Conservation (phyloP, 1,139 yeast genomes). For the Zygoascus meyerae region DNA sequence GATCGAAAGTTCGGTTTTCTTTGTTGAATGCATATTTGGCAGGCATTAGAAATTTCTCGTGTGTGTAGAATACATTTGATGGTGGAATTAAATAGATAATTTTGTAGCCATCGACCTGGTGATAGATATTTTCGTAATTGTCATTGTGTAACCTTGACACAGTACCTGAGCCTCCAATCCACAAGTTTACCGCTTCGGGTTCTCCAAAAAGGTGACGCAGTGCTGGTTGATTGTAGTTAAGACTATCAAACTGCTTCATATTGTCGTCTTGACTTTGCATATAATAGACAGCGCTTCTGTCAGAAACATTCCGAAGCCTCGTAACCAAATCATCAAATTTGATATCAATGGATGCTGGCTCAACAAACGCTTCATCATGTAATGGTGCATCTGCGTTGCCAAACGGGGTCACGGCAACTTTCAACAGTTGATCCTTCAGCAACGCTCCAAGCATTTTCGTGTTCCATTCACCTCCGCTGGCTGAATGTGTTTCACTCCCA, state of each 20-base stretch:
- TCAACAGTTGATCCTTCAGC: too few species aligned
- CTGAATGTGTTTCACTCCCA: too few species aligned
- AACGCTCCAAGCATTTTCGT: too few species aligned
- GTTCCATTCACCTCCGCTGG: too few species aligned
- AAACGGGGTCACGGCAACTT: slow-evolving; percentile 35
- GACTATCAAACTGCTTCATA: slow-evolving; percentile 26
- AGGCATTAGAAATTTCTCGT: slow-evolving; percentile 26
- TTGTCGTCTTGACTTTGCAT: slow-evolving; percentile 38
- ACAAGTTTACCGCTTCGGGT: slow-evolving; percentile 36
- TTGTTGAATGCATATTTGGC: slow-evolving; percentile 24
- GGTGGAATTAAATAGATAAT: slow-evolving; percentile 36
- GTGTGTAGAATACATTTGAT: slow-evolving; percentile 27
- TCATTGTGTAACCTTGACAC: slow-evolving; percentile 38
- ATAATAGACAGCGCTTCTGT: slow-evolving; percentile 25
- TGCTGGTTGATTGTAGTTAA: slow-evolving; percentile 21
- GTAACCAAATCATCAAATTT: slow-evolving; percentile 26
- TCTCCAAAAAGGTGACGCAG: slow-evolving; percentile 29
- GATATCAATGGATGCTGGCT: slow-evolving; percentile 29
- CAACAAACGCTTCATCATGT: slow-evolving; percentile 28
- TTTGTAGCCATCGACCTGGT: slow-evolving; percentile 34
- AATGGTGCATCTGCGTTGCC: slow-evolving; percentile 39
- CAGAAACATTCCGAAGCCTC: slow-evolving; percentile 10
- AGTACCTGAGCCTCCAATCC: slow-evolving; percentile 36
- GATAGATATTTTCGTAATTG: slow-evolving; percentile 37
- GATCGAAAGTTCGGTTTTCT: slow-evolving; percentile 10